Evolutionary conservation across 352 stramenopile species (phyloP), one percentile per base, ranked within the genome.

Genomic region (Elongisporangium anandrum): DNA sequence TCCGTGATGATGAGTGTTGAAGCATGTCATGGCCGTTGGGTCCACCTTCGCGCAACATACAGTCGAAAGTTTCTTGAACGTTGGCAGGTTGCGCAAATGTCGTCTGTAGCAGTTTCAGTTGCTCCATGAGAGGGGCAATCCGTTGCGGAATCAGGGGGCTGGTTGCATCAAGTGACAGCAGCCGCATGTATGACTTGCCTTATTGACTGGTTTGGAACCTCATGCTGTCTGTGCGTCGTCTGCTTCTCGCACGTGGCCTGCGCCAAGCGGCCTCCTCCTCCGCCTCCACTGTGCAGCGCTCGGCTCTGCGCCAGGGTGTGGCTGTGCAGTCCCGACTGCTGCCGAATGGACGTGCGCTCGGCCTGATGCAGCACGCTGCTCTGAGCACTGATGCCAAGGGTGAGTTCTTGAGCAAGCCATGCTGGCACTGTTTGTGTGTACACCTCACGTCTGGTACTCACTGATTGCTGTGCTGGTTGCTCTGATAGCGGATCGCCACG

Each of bases 401-500:
- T 70, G 65, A 24, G 61, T 24, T n/a, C n/a, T n/a, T n/a, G n/a
- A n/a, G n/a, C n/a, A n/a, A n/a, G n/a, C n/a, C n/a, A n/a, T n/a
- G 29, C 29, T 41, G 29, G 6, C 29, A 8, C 5, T 41, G 9
- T 41, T 52, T 9, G 48, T 52, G 5, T 26, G 19, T 52, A 19
- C 2, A 9, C 17, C 20, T 22, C n/a, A 15, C n/a, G n/a, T n/a
- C n/a, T n/a, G n/a, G n/a, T n/a, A n/a, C n/a, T n/a, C n/a, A n/a
- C n/a, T n/a, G n/a, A n/a, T 1, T 26, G n/a, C 29, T 21, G 2
- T 24, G 49, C 23, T 54, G 17, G 3, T 22, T 41, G 16, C 21
- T 29, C 19, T 20, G 12, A 13, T 47, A 86, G 67, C 69, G 19
- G 85, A 95, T 55, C 81, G 77, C 52, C 82, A 91, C 61, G 91